Evolutionary conservation across 177 flowering plant genomes (phyloP).

Genomic region (Vitis hybrid): DNA sequence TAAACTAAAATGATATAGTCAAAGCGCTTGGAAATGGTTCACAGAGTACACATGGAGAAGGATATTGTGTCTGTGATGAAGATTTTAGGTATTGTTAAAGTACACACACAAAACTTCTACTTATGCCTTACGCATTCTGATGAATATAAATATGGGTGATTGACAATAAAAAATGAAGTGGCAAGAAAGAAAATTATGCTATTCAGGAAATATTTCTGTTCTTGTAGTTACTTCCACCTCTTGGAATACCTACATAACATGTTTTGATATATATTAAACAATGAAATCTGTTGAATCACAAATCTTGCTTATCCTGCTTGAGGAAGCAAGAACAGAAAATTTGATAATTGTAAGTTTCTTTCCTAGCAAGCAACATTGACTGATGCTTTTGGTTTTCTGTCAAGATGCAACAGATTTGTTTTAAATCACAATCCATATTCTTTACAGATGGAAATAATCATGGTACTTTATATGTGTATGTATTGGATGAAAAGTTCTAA

Average conservation of each 20-base stretch:
- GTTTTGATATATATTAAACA: not conserved
- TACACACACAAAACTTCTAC: too few relatives aligned
- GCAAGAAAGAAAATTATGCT: not conserved
- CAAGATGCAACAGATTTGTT: not conserved
- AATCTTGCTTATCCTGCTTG: not conserved
- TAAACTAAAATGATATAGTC: too few relatives aligned
- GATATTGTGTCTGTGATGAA: too few relatives aligned
- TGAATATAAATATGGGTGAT: not conserved
- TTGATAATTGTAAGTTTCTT: not conserved
- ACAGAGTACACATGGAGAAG: too few relatives aligned
- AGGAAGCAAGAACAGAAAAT: not conserved
- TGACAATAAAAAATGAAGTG: not conserved
- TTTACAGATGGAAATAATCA: not conserved
- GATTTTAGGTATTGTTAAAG: too few relatives aligned
- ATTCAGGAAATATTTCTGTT: not conserved
- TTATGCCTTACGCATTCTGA: not conserved
- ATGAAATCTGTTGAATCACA: not conserved
- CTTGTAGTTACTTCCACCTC: not conserved
- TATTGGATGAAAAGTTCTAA: not conserved
- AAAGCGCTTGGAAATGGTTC: too few relatives aligned
- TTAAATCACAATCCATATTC: not conserved
- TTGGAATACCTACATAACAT: not conserved
- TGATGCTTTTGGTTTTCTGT: too few relatives aligned
- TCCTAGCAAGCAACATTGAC: too few relatives aligned
- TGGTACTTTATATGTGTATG: not conserved